phyloP scores from a whole-genome alignment of 352 stramenopile genomes.

The Thalassiosira mediterranea region DNA sequence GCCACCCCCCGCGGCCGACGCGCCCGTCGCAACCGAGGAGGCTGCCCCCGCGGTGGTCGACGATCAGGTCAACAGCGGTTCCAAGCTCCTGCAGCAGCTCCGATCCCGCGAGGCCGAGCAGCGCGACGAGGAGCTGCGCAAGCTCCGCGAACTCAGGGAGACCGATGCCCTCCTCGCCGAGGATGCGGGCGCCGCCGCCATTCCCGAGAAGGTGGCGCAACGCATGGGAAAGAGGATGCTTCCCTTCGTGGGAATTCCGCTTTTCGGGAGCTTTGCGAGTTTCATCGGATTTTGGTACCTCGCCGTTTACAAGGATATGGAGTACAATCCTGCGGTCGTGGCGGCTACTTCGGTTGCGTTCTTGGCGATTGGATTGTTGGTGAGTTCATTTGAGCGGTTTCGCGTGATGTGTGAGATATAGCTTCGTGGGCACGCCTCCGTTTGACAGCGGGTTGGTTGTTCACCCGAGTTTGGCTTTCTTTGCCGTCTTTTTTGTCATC shows the following conservation, averaged over 20 bases:
- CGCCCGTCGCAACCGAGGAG: not conserved
- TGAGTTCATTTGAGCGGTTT: slow-evolving; percentile 36
- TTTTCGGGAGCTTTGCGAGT: slow-evolving; percentile 69
- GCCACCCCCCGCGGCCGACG: not conserved
- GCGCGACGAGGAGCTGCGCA: slow-evolving; percentile 67
- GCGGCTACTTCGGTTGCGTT: slow-evolving; percentile 69
- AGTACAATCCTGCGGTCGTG: slow-evolving; percentile 79
- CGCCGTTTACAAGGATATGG: slow-evolving; percentile 71
- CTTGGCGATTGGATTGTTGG: slow-evolving; percentile 66
- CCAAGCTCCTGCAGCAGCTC: slow-evolving; percentile 54
- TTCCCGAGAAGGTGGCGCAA: slow-evolving; percentile 79
- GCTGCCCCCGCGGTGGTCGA: not conserved
- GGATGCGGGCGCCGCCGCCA: slow-evolving; percentile 57
- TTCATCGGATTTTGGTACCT: slow-evolving; percentile 85
- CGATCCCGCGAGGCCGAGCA: slow-evolving; percentile 64
- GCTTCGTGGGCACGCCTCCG: not conserved
- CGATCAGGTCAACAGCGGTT: slow-evolving; percentile 53
- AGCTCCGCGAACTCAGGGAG: slow-evolving; percentile 56
- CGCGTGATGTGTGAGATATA: not conserved
- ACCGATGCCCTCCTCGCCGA: slow-evolving; percentile 58
- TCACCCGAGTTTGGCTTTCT: too few species aligned
- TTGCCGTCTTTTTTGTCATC: too few species aligned
- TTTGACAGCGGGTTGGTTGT: too few species aligned
- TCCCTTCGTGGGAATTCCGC: slow-evolving; percentile 78
- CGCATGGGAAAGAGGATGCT: slow-evolving; percentile 81